These are phyloP conservation scores for Colletotrichum falcatum DNA, from an alignment of 2,329 filamentous ascomycete species.

Conservation along the genomic window DNA sequence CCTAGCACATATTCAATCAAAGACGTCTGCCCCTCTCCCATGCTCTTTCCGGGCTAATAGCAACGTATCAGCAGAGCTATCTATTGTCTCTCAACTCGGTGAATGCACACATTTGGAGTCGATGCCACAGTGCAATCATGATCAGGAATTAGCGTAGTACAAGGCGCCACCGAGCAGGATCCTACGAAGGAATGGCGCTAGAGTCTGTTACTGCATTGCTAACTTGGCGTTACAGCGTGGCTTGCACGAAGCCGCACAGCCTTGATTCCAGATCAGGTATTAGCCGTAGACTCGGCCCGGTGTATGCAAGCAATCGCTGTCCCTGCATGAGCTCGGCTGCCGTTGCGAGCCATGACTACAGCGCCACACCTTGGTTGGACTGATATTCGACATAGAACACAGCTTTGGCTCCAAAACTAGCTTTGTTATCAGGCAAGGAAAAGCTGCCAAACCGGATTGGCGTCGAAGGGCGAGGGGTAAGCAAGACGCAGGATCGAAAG, in stretches of 20 bases:
- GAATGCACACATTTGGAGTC: no score
- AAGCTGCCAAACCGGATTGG: not conserved
- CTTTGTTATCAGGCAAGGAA: not conserved
- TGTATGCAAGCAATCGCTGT: not conserved
- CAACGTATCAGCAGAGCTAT: not conserved
- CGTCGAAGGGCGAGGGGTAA: not conserved
- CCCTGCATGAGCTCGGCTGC: no score
- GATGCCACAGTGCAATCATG: no score
- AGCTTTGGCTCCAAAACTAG: not conserved
- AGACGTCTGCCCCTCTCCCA: not conserved
- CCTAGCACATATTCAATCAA: no score
- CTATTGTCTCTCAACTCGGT: not conserved
- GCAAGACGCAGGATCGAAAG: not conserved
- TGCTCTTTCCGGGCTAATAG: not conserved
- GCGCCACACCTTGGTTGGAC: not conserved
- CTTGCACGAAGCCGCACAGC: not conserved
- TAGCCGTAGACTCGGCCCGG: not conserved
- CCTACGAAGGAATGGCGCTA: not conserved
- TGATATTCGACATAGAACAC: not conserved
- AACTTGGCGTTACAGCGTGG: not conserved
- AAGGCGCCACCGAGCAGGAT: not conserved
- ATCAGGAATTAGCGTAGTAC: not conserved
- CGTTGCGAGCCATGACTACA: no score
- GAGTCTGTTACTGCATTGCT: not conserved
- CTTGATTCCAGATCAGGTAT: not conserved